Percentiles rank a stretch among this genome's conserved stretches.
Conservation (phyloP, 2,329 filamentous ascomycete genomes). For the Fusarium graminum region DNA sequence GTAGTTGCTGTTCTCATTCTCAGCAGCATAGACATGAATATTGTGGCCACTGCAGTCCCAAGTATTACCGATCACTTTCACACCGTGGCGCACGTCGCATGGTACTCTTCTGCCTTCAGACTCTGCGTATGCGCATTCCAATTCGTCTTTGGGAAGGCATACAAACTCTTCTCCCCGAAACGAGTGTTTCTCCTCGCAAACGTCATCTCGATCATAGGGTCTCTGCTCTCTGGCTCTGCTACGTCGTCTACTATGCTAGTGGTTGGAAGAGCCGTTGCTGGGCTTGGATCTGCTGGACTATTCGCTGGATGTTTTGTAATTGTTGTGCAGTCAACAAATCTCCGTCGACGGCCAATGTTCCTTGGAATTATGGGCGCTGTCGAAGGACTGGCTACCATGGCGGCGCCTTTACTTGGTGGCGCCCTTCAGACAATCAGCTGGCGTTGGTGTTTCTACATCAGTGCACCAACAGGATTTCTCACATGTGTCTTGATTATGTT, state of each 20-base stretch:
- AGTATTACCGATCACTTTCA: conserved; percentile 47
- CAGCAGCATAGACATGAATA: conserved; percentile 44
- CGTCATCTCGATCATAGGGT: conserved; percentile 59
- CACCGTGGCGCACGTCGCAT: conserved; percentile 41
- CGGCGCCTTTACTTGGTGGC: conserved; percentile 48
- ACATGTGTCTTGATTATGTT: conserved; percentile 16
- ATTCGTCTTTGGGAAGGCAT: conserved; percentile 34
- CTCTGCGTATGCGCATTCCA: conserved; percentile 59
- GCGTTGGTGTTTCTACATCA: conserved; percentile 56
- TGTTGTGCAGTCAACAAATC: neutral
- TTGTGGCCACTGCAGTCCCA: conserved; percentile 46
- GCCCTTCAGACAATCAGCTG: conserved; percentile 49
- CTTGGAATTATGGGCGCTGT: conserved; percentile 27
- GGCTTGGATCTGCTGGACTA: conserved; percentile 58
- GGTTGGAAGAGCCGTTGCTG: conserved; percentile 60
- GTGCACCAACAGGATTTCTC: conserved; percentile 42
- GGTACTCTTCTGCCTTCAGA: conserved; percentile 49
- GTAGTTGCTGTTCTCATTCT: conserved; percentile 18
- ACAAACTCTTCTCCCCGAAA: conserved; percentile 24
- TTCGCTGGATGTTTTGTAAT: conserved; percentile 52
- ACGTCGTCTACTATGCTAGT: conserved; percentile 59
- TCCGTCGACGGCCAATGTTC: conserved; percentile 9
- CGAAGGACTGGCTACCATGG: conserved; percentile 35
- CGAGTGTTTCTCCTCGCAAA: conserved; percentile 57
- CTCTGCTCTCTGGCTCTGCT: conserved; percentile 60